Evolutionary conservation across 2,329 filamentous ascomycete species (phyloP).

Genomic region (Aspergillus versicolor): DNA sequence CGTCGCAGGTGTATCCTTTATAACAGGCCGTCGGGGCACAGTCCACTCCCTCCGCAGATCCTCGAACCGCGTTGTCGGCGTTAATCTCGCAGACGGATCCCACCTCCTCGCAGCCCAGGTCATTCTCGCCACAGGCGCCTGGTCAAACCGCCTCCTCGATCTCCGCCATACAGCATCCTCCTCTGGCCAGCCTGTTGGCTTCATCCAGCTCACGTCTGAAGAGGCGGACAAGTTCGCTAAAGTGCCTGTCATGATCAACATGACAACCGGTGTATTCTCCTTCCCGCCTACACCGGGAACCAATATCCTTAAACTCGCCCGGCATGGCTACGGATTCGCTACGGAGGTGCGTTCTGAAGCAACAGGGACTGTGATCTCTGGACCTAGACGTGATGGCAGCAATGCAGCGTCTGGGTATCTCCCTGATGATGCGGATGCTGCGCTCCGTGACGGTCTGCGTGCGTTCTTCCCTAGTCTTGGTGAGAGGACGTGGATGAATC

Average conservation of each 20-base stretch:
- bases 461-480: conserved; percentile 61
- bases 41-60: conserved; percentile 29
- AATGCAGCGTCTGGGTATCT: conserved; percentile 39
- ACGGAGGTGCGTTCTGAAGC: conserved; percentile 18
- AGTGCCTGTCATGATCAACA: conserved; percentile 59
- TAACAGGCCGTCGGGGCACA: conserved; percentile 37
- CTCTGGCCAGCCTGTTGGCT: conserved; percentile 75
- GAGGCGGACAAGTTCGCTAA: conserved; percentile 64
- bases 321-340: conserved; percentile 64
- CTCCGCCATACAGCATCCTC: conserved; percentile 70
- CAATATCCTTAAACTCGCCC: conserved; percentile 61
- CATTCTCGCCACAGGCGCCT: conserved; percentile 80
- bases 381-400: conserved; percentile 36
- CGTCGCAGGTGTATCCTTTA: conserved; percentile 43
- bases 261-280: conserved; percentile 46
- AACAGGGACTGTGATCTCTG: conserved; percentile 26
- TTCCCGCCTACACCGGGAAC: conserved; percentile 50
- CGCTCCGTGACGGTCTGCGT: conserved; percentile 58
- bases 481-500: conserved; percentile 57
- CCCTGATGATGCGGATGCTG: conserved; percentile 55
- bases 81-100: conserved; percentile 49
- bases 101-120: conserved; percentile 64
- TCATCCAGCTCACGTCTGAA: conserved; percentile 66
- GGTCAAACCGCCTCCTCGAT: conserved; percentile 74
- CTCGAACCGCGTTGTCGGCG: conserved; percentile 53